Evolutionary conservation across 805 yeast genomes (phyloP).

Genomic region (Saccharomycopsis guyanensis): DNA sequence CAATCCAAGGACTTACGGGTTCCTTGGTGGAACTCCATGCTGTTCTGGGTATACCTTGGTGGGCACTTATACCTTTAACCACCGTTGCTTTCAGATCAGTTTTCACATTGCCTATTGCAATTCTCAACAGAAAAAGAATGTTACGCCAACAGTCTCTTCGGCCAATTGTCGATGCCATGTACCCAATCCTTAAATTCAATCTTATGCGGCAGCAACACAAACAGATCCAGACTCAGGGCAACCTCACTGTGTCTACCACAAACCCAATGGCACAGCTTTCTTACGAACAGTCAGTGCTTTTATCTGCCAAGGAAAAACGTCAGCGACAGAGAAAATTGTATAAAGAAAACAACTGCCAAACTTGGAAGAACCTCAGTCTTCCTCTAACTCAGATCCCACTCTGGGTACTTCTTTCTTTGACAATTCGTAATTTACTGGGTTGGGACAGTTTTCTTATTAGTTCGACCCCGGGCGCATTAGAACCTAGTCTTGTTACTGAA

Average conservation of each 20-base stretch:
- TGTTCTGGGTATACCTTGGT: slow-evolving; percentile 71
- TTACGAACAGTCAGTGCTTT: slow-evolving; percentile 68
- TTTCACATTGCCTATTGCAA: slow-evolving; percentile 73
- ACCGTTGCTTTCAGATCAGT: slow-evolving; percentile 58
- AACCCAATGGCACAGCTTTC: slow-evolving; percentile 38
- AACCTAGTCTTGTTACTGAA: slow-evolving; percentile 41
- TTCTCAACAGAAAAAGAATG: slow-evolving; percentile 59
- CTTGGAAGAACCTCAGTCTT: slow-evolving; percentile 70
- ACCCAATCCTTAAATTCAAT: slow-evolving; percentile 57
- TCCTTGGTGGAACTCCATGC: slow-evolving; percentile 43
- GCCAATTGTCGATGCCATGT: slow-evolving; percentile 66
- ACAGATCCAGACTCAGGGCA: slow-evolving; percentile 17
- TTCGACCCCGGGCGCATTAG: slow-evolving; percentile 28
- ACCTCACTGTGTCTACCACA: slow-evolving; percentile 21
- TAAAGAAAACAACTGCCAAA: slow-evolving; percentile 56
- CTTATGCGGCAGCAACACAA: slow-evolving; percentile 30
- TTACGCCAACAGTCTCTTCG: slow-evolving; percentile 64
- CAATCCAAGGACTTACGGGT: slow-evolving; percentile 23
- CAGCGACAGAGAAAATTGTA: slow-evolving; percentile 69
- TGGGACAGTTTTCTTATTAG: slow-evolving; percentile 29
- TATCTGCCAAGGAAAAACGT: slow-evolving; percentile 72
- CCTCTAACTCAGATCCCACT: slow-evolving; percentile 83
- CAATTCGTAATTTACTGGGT: slow-evolving; percentile 71
- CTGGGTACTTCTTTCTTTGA: slow-evolving; percentile 73
- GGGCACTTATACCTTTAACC: slow-evolving; percentile 64